Evolutionary conservation across 805 yeast species (phyloP), one percentile per base, ranked within the genome.

Genomic region (Candida rishiriensis): DNA sequence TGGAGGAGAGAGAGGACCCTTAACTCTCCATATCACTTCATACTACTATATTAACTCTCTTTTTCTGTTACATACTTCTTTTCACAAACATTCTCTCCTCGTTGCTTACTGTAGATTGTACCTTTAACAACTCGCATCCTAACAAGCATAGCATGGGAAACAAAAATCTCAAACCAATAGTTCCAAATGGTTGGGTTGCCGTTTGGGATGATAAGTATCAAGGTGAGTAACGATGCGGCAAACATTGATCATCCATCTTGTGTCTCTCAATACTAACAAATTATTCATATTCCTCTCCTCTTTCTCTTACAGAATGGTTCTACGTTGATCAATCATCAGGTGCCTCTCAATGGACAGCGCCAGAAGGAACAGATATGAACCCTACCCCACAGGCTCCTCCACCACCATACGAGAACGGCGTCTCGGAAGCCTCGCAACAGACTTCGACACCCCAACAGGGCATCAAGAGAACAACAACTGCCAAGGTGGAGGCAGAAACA

Each of bases 291-390:
- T 13, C 3, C 17, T 41, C 8, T 28, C 34, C 7, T 13, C 18
- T 18, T 17, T 10, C 12, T 28, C 26, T 28, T 36, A 10, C 16
- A 53, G 65, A 61, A 74, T 88, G 83, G 81, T 91, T 82, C 63
- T 91, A 81, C 57, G 96, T 91, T n/a, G 72, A 88, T 54, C 66
- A 85, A 51, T 57, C 71, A 13, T 77, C 87, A 12, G 83, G 85
- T 47, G 70, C 78, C 52, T 87, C 96, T 0, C 97, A 89, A 63
- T 91, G 98, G 98, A 96, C 87, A 42, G 79, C 81, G 12, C 97
- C 97, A 13, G 46, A 48, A 10, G 84, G 84, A 1, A 78, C 87
- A 0, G 60, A 53, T 1, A 75, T 76, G 59, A 63, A 67, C 10
- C 39, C 51, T 8, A 43, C 50, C 3, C 55, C 46, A 3, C 65